Conservation (phyloP, 2,329 filamentous ascomycete genomes). For the Fulvia fulva region DNA sequence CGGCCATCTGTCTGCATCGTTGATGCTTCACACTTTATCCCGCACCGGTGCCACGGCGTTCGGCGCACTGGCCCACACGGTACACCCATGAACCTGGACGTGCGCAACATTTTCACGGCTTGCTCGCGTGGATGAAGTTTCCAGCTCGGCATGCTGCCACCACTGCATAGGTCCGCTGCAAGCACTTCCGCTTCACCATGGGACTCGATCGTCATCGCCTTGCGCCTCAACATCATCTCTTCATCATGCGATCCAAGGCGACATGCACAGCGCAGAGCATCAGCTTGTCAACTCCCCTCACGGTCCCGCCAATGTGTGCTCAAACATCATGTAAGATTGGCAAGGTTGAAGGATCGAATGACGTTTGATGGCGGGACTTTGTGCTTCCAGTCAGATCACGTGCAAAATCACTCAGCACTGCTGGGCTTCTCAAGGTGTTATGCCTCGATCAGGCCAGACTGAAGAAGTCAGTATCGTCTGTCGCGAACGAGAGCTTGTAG, state of each 20-base stretch:
- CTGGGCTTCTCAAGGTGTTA: no score
- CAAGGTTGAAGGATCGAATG: background rate
- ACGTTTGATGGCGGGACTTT: background rate
- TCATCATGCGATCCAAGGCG: background rate
- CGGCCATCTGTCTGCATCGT: background rate
- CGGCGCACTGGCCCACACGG: background rate
- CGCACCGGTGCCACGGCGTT: background rate
- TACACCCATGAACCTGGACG: background rate
- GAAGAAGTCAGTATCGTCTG: no score
- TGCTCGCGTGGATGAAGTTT: background rate
- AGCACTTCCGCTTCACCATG: background rate
- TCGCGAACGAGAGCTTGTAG: no score
- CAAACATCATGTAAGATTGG: background rate
- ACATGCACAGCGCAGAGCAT: background rate
- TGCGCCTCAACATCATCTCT: background rate
- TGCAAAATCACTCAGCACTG: no score
- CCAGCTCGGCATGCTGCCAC: background rate
- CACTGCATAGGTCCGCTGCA: background rate
- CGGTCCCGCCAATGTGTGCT: background rate
- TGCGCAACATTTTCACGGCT: background rate
- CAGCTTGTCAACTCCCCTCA: background rate
- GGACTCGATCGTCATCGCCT: background rate
- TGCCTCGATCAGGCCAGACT: no score
- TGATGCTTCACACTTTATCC: background rate
- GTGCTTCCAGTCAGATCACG: no score